Percentiles rank a stretch among this genome's conserved stretches.
phyloP scores from a whole-genome alignment of 306 rosid species.

The Trifolium fragiferum region DNA sequence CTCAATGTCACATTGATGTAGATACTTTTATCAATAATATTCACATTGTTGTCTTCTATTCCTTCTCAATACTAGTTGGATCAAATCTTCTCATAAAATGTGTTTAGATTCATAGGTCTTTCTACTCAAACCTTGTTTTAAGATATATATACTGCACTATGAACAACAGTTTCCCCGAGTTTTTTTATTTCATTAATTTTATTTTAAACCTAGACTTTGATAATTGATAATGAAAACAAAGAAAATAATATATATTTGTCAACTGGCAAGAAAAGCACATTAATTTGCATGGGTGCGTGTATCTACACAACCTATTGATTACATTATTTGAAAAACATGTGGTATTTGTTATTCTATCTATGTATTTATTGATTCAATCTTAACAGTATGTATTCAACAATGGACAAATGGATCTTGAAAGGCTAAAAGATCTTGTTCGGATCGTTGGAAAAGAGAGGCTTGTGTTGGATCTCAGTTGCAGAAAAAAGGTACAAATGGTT shows the following conservation, averaged over 20 bases:
- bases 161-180: conserved; percentile 8
- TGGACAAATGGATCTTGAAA: conserved; percentile 88
- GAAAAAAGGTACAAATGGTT: conserved; percentile 70
- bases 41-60: background rate
- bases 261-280: conserved; percentile 6
- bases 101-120: conserved; percentile 8
- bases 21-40: background rate
- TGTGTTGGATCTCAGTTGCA: conserved; percentile 96
- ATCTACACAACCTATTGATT: background rate
- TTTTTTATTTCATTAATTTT: background rate
- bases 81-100: background rate
- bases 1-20: background rate
- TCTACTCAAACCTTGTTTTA: conserved; percentile 18
- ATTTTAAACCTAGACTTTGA: background rate
- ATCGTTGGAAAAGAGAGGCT: conserved; percentile 87
- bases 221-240: conserved; percentile 12
- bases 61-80: background rate
- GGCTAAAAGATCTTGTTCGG: conserved; percentile 79
- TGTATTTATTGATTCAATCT: conserved; percentile 36
- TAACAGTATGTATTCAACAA: conserved; percentile 85
- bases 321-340: conserved; percentile 3
- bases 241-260: conserved; percentile 27
- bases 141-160: background rate
- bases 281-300: conserved; percentile 5
- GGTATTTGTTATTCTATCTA: conserved; percentile 7